Evolutionary conservation across 2,329 filamentous ascomycete species (phyloP).

Genomic region (Xylaria sp.): DNA sequence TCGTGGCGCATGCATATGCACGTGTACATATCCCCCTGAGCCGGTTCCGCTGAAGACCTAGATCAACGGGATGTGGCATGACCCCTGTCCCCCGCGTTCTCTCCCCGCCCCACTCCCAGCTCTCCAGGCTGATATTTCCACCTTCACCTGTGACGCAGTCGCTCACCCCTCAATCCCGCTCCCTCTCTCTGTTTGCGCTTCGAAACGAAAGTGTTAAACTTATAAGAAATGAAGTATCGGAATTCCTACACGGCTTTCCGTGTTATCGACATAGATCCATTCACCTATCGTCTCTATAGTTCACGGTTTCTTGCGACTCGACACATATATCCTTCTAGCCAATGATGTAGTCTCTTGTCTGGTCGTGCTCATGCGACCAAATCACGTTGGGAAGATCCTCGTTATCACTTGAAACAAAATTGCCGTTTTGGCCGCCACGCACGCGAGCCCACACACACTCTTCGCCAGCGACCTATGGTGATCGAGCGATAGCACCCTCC

Average conservation of each 20-base stretch:
- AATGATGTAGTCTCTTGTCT: slow-evolving; percentile 20
- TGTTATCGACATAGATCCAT: not conserved
- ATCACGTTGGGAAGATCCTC: slow-evolving; percentile 12
- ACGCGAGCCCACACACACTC: not conserved
- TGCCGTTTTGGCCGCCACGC: slow-evolving; percentile 13
- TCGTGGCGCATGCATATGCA: not conserved
- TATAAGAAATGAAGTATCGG: not conserved
- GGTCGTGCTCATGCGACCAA: slow-evolving; percentile 14
- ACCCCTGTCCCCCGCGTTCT: not conserved
- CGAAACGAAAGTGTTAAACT: not conserved
- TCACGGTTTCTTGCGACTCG: slow-evolving; percentile 5
- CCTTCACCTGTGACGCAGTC: not conserved
- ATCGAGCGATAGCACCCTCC: not conserved
- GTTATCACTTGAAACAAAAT: slow-evolving; percentile 16
- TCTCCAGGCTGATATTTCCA: not conserved
- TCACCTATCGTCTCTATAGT: not conserved
- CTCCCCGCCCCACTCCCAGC: not conserved
- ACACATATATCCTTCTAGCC: slow-evolving; percentile 13
- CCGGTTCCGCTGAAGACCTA: not conserved
- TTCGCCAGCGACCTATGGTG: not conserved
- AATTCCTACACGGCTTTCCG: not conserved
- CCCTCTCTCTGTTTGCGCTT: too few species aligned
- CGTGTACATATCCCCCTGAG: not conserved
- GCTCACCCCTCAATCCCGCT: not conserved
- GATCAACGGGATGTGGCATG: not conserved